Conservation (phyloP, 2,329 filamentous ascomycete genomes). For the Geoglossum cookeanum region DNA sequence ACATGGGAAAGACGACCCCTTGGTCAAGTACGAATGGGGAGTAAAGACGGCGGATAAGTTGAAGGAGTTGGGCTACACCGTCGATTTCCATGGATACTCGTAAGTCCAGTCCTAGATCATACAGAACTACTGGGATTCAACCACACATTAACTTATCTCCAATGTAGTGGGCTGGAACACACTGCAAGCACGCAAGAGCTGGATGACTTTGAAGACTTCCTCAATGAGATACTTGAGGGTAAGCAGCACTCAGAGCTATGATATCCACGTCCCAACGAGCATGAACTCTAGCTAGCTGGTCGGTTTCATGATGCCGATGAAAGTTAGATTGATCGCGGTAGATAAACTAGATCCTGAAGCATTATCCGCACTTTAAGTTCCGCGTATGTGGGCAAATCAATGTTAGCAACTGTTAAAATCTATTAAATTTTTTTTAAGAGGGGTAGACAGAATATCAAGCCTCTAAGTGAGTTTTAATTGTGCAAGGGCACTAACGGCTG, state of each 20-base stretch:
- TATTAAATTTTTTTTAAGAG: neutral
- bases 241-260: constrained; percentile 6
- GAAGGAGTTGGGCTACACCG: constrained; percentile 49
- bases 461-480: neutral
- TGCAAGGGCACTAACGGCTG: too few relatives aligned
- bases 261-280: neutral
- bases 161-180: constrained; percentile 46
- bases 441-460: neutral
- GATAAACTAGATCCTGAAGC: neutral
- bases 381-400: neutral
- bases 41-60: constrained; percentile 46
- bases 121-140: neutral
- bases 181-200: constrained; percentile 62
- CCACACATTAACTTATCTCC: neutral
- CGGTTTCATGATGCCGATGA: neutral
- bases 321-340: neutral
- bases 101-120: constrained; percentile 22
- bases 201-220: constrained; percentile 54
- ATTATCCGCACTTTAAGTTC: neutral
- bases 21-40: constrained; percentile 54
- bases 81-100: constrained; percentile 59
- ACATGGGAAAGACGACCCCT: constrained; percentile 59
- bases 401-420: neutral
- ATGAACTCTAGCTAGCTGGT: neutral
- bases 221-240: constrained; percentile 30